Base-by-base conservation (phyloP, 257 asterid species). In the Rauvolfia tetraphylla region DNA sequence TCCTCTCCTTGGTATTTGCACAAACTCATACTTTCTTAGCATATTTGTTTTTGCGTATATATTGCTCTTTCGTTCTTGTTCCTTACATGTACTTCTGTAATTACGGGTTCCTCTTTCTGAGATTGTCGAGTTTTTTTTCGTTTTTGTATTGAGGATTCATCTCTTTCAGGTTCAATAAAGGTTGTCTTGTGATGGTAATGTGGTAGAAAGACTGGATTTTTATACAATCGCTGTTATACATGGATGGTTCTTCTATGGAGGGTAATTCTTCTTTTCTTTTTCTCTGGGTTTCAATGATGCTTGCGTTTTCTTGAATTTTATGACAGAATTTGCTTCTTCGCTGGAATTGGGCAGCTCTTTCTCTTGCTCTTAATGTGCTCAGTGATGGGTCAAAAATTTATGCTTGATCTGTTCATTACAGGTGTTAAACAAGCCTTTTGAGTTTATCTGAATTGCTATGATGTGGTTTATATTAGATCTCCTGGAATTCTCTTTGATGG, bases 181-280 rank as follows among this genome's bases (percentile, higher is more conserved):
- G 53, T 59, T 75, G 70, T 74, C 17, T 66, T 74, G 74, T 49
- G 13, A 61, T 51, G 76, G 78, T 77, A 73, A 79, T 83, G 71
- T 56, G 80, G 67, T 74, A 39, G 29, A 68, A 67, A 61, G 70
- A 57, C 56, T 84, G 82, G 82, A 76, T 72, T 61, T 73, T 73
- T 53, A 46, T 79, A 70, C 39, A 69, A 42, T 62, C 39, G 51
- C 66, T 66, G 36, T 57, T 34, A 36, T 67, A 33, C 71, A 87
- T 87, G 91, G 89, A 82, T 46, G 27, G 72, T 70, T 79, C 86
- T 78, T 85, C 85, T 39, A 80, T 84, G 54, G 87, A 83, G 77
- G 91, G 91, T 87, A 87, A 81, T 75, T 74, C 74, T 75, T 71
- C 65, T 53, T 14, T 54, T 62, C 7, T 73, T 20, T 44, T 17